Conservation (phyloP, 352 stramenopile genomes). For the Phytopythium ostracodes region DNA sequence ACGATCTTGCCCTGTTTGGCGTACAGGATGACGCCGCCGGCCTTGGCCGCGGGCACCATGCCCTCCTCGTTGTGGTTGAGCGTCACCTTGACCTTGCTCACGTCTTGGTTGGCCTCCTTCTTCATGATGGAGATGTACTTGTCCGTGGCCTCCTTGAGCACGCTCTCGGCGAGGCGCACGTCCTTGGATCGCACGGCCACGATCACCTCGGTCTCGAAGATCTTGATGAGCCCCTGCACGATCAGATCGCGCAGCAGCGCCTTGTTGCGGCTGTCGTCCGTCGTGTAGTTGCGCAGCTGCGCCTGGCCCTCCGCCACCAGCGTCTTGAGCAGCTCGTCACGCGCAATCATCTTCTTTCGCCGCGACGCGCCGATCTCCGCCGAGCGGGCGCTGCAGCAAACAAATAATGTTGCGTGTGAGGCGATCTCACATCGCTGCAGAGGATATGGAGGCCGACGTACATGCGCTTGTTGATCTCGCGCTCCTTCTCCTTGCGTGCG, state of each 20-base stretch:
- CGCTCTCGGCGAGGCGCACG: constrained; percentile 78
- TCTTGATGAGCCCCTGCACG: constrained; percentile 98
- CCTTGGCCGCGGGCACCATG: constrained; percentile 77
- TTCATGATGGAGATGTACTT: constrained; percentile 86
- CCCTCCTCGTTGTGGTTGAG: constrained; percentile 86
- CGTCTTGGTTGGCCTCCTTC: constrained; percentile 89
- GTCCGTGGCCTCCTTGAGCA: constrained; percentile 84
- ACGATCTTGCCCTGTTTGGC: constrained; percentile 95
- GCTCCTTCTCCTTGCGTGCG: constrained; percentile 96
- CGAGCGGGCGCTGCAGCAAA: constrained; percentile 63
- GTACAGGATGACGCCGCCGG: constrained; percentile 82
- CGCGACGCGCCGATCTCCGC: constrained; percentile 93
- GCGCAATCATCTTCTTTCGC: constrained; percentile 96
- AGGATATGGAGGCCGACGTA: too few relatives aligned
- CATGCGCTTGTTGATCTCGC: constrained; percentile 93
- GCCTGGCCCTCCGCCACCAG: constrained; percentile 65
- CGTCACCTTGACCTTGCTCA: constrained; percentile 87
- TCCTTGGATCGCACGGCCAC: constrained; percentile 92
- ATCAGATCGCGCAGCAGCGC: constrained; percentile 95
- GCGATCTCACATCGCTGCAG: too few relatives aligned
- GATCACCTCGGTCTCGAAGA: constrained; percentile 94
- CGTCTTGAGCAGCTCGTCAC: constrained; percentile 88
- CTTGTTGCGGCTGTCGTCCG: constrained; percentile 89
- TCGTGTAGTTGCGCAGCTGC: constrained; percentile 45
- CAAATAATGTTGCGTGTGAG: too few relatives aligned